A percentile compares a stretch with the other conserved stretches of the same genome.
phyloP scores from a whole-genome alignment of 2,329 filamentous ascomycete genomes.

The Tolypocladium endophyticum region DNA sequence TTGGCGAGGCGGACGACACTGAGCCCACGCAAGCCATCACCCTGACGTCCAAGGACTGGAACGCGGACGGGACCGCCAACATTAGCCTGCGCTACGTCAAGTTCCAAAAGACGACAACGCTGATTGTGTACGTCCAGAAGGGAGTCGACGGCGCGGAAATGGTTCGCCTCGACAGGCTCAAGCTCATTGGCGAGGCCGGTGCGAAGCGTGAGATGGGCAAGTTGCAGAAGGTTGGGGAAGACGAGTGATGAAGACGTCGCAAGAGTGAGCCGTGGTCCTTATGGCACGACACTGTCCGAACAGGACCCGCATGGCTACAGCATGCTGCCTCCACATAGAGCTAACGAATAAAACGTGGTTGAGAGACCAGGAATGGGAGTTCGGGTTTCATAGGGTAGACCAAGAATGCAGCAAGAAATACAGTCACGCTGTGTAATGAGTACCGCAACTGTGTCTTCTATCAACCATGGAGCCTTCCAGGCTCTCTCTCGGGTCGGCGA shows the following conservation, averaged over 20 bases:
- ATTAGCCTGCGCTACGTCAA: constrained; percentile 81
- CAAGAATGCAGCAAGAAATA: neutral
- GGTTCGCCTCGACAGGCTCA: constrained; percentile 69
- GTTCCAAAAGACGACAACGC: constrained; percentile 84
- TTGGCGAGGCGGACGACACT: constrained; percentile 86
- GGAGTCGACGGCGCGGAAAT: constrained; percentile 77
- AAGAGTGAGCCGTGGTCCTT: too few relatives aligned
- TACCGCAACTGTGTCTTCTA: neutral
- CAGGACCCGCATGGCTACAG: neutral
- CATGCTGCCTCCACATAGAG: neutral
- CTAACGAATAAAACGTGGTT: neutral
- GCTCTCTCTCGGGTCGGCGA: neutral
- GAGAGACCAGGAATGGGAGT: neutral
- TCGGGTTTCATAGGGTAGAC: neutral
- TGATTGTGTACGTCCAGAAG: constrained; percentile 83
- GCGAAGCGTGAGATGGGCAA: constrained; percentile 91
- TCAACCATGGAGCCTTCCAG: neutral
- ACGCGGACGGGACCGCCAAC: constrained; percentile 62
- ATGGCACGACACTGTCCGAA: neutral
- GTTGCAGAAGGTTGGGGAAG: constrained; percentile 85
- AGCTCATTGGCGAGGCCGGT: constrained; percentile 78
- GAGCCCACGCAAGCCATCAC: constrained; percentile 70
- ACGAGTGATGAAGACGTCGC: constrained; percentile 35
- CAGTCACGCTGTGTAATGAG: neutral
- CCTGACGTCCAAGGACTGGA: constrained; percentile 71